phyloP scores from a whole-genome alignment of 352 stramenopile species.

The Pythium aquatile region DNA sequence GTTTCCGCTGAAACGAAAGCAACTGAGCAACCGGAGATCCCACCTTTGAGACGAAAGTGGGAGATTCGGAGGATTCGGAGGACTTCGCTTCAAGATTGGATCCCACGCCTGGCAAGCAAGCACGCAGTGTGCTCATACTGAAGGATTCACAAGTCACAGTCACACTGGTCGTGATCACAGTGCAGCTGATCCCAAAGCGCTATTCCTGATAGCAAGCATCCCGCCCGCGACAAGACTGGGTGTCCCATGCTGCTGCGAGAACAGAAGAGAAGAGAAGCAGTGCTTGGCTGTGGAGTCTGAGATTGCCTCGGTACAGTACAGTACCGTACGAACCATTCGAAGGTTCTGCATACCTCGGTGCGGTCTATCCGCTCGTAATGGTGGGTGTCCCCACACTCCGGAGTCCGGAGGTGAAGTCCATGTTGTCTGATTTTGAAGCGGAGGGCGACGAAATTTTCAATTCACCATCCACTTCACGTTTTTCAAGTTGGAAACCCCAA shows the following conservation, averaged over 20 bases:
- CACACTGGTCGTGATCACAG: not conserved
- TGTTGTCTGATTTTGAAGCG: not conserved
- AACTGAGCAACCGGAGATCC: not conserved
- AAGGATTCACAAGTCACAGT: not conserved
- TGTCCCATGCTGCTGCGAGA: not conserved
- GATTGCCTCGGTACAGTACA: no score
- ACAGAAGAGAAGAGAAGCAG: not conserved
- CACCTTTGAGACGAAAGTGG: slow-evolving; percentile 2
- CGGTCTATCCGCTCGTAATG: not conserved
- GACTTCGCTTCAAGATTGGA: not conserved
- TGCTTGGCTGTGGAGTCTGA: no score
- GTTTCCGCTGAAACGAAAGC: slow-evolving; percentile 1
- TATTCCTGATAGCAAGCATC: not conserved
- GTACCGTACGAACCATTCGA: no score
- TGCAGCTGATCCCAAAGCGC: not conserved
- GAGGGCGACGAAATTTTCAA: not conserved
- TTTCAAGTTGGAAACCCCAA: not conserved
- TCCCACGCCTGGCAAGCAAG: not conserved
- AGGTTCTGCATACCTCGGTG: no score
- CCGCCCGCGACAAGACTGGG: not conserved
- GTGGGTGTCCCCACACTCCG: not conserved
- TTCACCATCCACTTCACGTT: slow-evolving; percentile 4
- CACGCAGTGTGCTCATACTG: not conserved
- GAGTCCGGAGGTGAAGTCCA: not conserved
- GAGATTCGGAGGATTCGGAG: not conserved